Conservation (phyloP, 2,329 filamentous ascomycete species). For the Stemphylium vesicarium region DNA sequence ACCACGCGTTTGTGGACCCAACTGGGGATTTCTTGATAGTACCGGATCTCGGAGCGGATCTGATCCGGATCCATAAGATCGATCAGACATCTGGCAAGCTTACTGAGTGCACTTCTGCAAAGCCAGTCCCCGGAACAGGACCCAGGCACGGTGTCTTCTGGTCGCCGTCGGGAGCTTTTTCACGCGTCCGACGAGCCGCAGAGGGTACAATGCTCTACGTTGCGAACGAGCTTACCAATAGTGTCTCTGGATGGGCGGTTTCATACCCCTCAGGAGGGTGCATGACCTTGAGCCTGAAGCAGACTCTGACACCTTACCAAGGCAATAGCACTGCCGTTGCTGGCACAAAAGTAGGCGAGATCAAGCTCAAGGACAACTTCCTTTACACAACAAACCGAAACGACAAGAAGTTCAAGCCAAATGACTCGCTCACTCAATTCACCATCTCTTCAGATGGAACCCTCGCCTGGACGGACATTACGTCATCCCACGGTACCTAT, state of each 20-base stretch:
- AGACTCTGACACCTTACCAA: constrained; percentile 43
- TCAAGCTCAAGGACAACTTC: constrained; percentile 43
- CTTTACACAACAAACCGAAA: constrained; percentile 46
- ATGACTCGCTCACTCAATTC: constrained; percentile 46
- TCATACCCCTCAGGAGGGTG: constrained; percentile 41
- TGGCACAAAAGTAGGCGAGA: constrained; percentile 43
- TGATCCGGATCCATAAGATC: constrained; percentile 62
- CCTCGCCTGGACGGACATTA: constrained; percentile 37
- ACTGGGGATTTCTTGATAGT: constrained; percentile 58
- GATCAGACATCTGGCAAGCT: constrained; percentile 54
- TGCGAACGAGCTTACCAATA: constrained; percentile 44
- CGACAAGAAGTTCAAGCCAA: constrained; percentile 44
- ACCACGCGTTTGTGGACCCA: constrained; percentile 59
- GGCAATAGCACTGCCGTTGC: constrained; percentile 34
- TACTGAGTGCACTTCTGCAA: constrained; percentile 54
- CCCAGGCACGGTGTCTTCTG: constrained; percentile 63
- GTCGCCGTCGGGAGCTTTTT: constrained; percentile 35
- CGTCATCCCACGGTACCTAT: constrained; percentile 41
- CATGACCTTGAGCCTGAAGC: constrained; percentile 36
- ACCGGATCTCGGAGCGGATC: constrained; percentile 62
- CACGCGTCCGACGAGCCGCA: constrained; percentile 27
- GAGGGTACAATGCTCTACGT: constrained; percentile 38
- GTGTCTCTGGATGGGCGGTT: constrained; percentile 40
- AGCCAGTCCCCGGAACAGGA: constrained; percentile 56
- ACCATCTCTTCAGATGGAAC: constrained; percentile 37